Conservation (phyloP, 495 filamentous ascomycete genomes). For the Immersiella caudata region DNA sequence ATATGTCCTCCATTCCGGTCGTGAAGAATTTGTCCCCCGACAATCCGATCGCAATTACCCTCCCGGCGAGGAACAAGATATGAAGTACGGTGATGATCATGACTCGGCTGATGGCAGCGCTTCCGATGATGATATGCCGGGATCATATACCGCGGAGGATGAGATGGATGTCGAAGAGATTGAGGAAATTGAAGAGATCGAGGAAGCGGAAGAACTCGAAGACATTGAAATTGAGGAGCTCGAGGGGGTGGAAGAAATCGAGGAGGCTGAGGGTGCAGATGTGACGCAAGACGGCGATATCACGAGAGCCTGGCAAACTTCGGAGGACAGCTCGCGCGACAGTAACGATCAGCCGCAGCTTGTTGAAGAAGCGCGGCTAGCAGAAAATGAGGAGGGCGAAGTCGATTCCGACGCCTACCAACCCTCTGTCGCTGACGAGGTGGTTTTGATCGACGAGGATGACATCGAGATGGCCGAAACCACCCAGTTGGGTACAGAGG, state of each 20-base stretch:
- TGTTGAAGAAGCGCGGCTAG: background rate
- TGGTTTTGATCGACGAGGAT: background rate
- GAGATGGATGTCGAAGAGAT: constrained; percentile 11
- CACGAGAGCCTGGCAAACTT: background rate
- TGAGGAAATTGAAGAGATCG: constrained; percentile 10
- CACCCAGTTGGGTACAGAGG: background rate
- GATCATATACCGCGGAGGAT: background rate
- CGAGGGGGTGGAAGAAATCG: background rate
- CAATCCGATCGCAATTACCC: background rate
- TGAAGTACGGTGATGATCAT: background rate
- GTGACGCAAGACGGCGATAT: background rate
- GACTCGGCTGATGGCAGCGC: constrained; percentile 1
- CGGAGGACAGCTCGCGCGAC: background rate
- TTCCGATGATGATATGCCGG: background rate
- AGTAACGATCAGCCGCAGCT: background rate
- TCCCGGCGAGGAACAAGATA: background rate
- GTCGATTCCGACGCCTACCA: background rate
- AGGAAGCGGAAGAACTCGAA: constrained; percentile 2
- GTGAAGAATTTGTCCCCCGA: background rate
- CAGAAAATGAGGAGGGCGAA: background rate
- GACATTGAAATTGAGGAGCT: background rate
- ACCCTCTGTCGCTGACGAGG: background rate
- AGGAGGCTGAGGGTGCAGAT: background rate
- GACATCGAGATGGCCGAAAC: constrained; percentile 20
- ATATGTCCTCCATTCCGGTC: background rate